Base-by-base conservation (phyloP, 2,329 filamentous ascomycete species). In the Penicillium sp. region DNA sequence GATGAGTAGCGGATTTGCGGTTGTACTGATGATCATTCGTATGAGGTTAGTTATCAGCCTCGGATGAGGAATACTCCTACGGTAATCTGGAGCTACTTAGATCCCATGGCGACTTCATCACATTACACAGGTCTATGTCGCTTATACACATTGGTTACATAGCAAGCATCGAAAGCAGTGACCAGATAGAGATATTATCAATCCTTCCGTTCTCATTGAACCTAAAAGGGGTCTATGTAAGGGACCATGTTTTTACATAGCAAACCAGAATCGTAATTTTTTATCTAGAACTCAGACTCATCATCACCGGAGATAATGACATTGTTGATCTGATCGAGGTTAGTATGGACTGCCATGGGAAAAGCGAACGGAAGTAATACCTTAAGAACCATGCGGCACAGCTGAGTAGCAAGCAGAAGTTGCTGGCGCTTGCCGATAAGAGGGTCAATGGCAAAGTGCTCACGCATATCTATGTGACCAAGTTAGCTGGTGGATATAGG, bases 381-480 rank as follows among this genome's bases (percentile, higher is more conserved):
- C 83, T 95, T 96, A 62, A 96, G 80, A 60, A 96, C 91, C 92
- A 99, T 97, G 60, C 93, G 85, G 78, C 93, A 97, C 60, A 99
- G 78, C 77, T 99, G 93, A 44, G 95, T 99, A 28, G 93, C 93
- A 58, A 99, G 81, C 76, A 96, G 83, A 53, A 99, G 81, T 75
- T 99, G 93, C 77, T 96, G 91, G 74, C 89, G 88, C 82, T 99
- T 99, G 63, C 93, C 93, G 69, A 99, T 99, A 66, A 99, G 77
- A 45, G 93, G 95, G 69, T 99, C 93, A 68, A 99, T 97, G 59
- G 96, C 93, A 72, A 99, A 99, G 59, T 93, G 88, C 62, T 95
- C 85, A 77, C 87, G 91, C 93, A 99, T 99, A 75, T 97, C 85
- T 84, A 66, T 19, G 42, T 14, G n/a, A 30, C 34, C 3, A 36